Evolutionary conservation across 495 filamentous ascomycete genomes (phyloP), one percentile per base, ranked within the genome.

Genomic region (Cairneyella variabilis): DNA sequence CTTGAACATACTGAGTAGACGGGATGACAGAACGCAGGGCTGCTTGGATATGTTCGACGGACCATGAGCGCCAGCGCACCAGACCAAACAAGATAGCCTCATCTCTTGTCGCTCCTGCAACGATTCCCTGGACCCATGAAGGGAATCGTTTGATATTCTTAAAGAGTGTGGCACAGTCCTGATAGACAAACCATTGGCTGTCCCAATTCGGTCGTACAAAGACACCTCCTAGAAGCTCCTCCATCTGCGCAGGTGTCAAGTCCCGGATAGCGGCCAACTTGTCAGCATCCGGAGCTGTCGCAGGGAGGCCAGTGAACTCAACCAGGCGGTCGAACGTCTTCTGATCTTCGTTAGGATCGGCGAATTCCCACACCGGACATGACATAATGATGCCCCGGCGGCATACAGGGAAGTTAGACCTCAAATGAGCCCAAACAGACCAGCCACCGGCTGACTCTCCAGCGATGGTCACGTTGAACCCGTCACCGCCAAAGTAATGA

Each of bases 361-460:
- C 41, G 21, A 44, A 44, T 44, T 3, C 3, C 3, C 41, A 4
- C 17, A 44, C 3, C 14, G 41, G 3, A 23, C 41, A 4, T 6
- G 41, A 44, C 41, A 44, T 44, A n/a, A 44, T 21, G 3, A 3
- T 4, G 41, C 41, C 41, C 14, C 41, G 3, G 41, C 14, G 17
- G 41, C 41, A 44, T n/a, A 44, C 3, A 3, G 41, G 41, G 20
- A 44, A n/a, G 21, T 44, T 44, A 3, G 41, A 4, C 41, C 3
- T n/a, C 3, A 44, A n/a, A n/a, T 44, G 41, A 44, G 3, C 3
- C 41, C 3, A n/a, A 3, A 83, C 76, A 21, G 73, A 76, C 1
- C 80, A 81, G 3, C 68, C 88, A 18, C 87, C 88, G 3, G 86
- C 85, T 11, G 80, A 85, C 53, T 86, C 75, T 34, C 87, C 86